These are phyloP conservation scores for Oldenlandia corymbosa DNA, from an alignment of 257 asterid genomes.

Conservation along the genomic window DNA sequence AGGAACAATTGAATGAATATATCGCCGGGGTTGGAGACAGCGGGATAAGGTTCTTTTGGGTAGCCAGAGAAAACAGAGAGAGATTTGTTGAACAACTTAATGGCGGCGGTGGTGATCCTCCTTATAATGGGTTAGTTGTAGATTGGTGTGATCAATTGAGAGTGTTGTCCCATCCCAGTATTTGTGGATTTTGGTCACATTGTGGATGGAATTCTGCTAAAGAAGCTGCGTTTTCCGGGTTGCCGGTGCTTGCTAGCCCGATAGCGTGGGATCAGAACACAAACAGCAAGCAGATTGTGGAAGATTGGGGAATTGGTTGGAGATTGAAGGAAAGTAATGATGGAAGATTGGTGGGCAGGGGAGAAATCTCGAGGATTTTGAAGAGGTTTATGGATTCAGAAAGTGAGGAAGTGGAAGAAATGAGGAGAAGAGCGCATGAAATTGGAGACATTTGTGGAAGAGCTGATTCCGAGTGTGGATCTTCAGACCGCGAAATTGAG, in stretches of 20 bases:
- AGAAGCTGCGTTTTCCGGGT: conserved; percentile 38
- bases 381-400: conserved; percentile 44
- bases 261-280: conserved; percentile 35
- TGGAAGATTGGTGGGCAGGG: conserved; percentile 17
- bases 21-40: conserved; percentile 27
- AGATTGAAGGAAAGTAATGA: conserved; percentile 29
- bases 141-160: conserved; percentile 58
- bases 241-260: conserved; percentile 46
- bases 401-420: conserved; percentile 24
- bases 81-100: no score
- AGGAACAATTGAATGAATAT: conserved; percentile 41
- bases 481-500: conserved; percentile 14
- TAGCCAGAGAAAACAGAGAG: conserved; percentile 29
- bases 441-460: conserved; percentile 8
- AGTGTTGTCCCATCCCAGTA: conserved; percentile 41
- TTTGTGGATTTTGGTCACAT: conserved; percentile 60
- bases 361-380: conserved; percentile 24
- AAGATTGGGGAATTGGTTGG: conserved; percentile 55
- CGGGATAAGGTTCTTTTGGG: conserved; percentile 49
- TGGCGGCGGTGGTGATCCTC: no score
- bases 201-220: conserved; percentile 74
- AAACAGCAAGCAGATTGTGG: conserved; percentile 47
- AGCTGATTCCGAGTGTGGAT: conserved; percentile 12
- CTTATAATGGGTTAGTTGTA: conserved; percentile 41
- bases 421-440: conserved; percentile 26